Percentiles rank a stretch among this genome's conserved stretches.
phyloP scores from a whole-genome alignment of 73 alveolate genomes.

The Paramecium primaurelia region DNA sequence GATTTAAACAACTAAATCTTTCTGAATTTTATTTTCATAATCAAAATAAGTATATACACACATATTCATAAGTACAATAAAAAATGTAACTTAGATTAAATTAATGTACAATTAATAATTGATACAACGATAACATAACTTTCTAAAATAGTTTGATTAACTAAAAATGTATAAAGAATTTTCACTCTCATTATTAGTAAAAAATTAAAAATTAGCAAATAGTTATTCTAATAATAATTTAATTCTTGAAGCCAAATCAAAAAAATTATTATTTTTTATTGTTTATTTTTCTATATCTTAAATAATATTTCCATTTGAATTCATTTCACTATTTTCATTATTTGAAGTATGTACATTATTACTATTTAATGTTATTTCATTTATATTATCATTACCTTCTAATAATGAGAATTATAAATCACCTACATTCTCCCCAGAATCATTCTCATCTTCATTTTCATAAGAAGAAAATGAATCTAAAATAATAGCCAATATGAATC shows the following conservation, averaged over 20 bases:
- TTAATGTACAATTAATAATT: neutral
- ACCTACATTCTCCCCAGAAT: neutral
- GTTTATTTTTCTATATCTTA: neutral
- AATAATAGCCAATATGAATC: neutral
- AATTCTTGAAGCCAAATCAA: neutral
- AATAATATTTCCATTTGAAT: neutral
- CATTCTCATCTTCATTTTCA: neutral
- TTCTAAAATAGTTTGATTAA: neutral
- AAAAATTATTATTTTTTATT: neutral
- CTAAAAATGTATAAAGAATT: neutral
- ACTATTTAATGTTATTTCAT: neutral
- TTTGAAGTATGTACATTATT: neutral
- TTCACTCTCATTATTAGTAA: conserved; percentile 2
- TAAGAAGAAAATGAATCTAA: conserved; percentile 8
- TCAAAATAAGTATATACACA: neutral
- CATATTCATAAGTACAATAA: neutral
- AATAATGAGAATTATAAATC: neutral
- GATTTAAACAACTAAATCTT: neutral
- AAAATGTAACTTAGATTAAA: neutral
- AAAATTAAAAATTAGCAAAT: neutral
- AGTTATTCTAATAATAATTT: neutral
- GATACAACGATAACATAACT: neutral
- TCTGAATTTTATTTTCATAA: neutral
- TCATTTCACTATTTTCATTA: neutral
- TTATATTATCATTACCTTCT: neutral